Conservation (phyloP, 2,329 filamentous ascomycete genomes). For the Aspergillus ruber region DNA sequence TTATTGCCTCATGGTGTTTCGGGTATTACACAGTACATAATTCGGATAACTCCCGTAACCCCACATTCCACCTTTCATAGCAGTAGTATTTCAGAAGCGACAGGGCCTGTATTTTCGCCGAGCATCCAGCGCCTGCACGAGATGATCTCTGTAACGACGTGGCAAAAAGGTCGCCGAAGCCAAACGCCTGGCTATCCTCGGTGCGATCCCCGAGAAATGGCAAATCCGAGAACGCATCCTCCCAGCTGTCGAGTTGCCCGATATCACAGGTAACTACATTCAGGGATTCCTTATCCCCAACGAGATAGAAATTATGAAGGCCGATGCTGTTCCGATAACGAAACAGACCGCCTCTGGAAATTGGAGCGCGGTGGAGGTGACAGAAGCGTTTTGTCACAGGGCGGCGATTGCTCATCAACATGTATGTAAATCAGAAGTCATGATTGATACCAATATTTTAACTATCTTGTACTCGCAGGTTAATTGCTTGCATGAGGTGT, state of each 20-base stretch:
- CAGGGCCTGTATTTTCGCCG: too few relatives aligned
- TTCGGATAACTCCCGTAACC: too few relatives aligned
- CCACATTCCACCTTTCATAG: too few relatives aligned
- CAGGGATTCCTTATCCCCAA: conserved; percentile 48
- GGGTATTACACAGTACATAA: too few relatives aligned
- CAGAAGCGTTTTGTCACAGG: conserved; percentile 52
- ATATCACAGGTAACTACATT: conserved; percentile 46
- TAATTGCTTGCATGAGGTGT: conserved; percentile 50
- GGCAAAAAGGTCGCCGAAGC: conserved; percentile 46
- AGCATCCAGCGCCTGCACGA: too few relatives aligned
- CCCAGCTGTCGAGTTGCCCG: neutral
- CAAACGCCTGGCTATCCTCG: conserved; percentile 50
- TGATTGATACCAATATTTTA: neutral
- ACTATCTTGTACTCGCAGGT: conserved; percentile 20
- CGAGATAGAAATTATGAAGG: conserved; percentile 58
- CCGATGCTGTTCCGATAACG: conserved; percentile 52
- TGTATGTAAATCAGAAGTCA: conserved; percentile 24
- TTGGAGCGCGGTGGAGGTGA: conserved; percentile 53
- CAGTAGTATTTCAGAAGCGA: too few relatives aligned
- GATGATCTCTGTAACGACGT: conserved; percentile 18
- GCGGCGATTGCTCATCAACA: conserved; percentile 55
- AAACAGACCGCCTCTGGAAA: conserved; percentile 47
- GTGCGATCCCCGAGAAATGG: conserved; percentile 44
- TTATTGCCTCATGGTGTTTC: too few relatives aligned
- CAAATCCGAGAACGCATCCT: neutral